Base-by-base conservation (phyloP, 441 rosid species). In the Eutrema salsugineum region DNA sequence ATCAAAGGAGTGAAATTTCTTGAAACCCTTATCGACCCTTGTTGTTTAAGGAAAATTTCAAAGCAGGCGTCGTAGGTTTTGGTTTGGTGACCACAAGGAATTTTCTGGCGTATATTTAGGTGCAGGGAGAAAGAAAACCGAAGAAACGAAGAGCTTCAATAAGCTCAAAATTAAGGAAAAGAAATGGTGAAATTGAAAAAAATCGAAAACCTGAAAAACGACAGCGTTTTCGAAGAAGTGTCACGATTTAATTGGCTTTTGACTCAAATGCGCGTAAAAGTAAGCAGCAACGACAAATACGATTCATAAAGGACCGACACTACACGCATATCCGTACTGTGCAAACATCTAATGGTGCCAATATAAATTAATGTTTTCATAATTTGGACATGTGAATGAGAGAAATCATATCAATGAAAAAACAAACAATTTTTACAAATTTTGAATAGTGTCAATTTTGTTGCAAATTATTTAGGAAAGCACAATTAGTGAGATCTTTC, bases 61-160 rank as follows among this genome's bases (percentile, higher is more conserved):
- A 71, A 43, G 61, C 40, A 36, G 58, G 58, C 40, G 11, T 63
- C 40, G 11, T 63, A 28, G 32, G 64, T 44, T 72, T 63, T 62
- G 66, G 48, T 70, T 70, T 70, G 69, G 46, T 51, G 46, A 61
- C 61, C 75, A 6, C 20, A 24, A 42, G 27, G 55, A 71, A 53
- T 62, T 71, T 42, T 48, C 66, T 48, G 39, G 47, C 66, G 66
- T 47, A 6, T 54, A 44, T 57, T 56, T 56, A 32, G 40, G 66
- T 28, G 73, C 33, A 19, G 55, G 8, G 27, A 24, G 27, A 43
- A 19, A 14, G 4, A 6, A 51, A 42, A 30, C 10, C 22, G 8
- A 24, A 24, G n/a, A 24, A 24, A 24, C n/a, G n/a, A n/a, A n/a
- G n/a, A n/a, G n/a, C n/a, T n/a, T n/a, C n/a, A n/a, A n/a, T n/a